Percentiles rank a stretch among this genome's conserved stretches.
Conservation (phyloP, 1,284 basidiomycete genomes). For the Coniophora puteana region DNA sequence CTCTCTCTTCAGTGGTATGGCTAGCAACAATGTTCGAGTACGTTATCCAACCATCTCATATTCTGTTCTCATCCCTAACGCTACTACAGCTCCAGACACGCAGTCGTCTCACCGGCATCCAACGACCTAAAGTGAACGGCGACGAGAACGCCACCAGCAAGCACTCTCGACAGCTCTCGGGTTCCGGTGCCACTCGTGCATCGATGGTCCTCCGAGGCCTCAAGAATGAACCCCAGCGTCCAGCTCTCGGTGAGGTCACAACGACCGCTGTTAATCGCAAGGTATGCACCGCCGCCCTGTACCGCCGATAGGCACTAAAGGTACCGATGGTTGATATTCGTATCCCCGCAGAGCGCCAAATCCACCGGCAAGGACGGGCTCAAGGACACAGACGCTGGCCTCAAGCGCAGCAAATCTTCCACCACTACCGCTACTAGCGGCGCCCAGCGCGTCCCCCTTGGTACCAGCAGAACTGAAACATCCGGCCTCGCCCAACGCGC, state of each 20-base stretch:
- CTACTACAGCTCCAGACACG: constrained; percentile 28
- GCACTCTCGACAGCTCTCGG: constrained; percentile 57
- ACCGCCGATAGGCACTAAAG: constrained; percentile 10
- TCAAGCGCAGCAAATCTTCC: constrained; percentile 60
- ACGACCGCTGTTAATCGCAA: constrained; percentile 70
- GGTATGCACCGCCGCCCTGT: constrained; percentile 51
- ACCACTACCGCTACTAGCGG: constrained; percentile 56
- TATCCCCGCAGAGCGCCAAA: constrained; percentile 22
- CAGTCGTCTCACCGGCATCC: constrained; percentile 37
- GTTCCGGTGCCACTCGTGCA: constrained; percentile 43
- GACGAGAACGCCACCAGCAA: constrained; percentile 73
- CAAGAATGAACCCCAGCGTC: constrained; percentile 46
- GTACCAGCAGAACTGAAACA: constrained; percentile 46
- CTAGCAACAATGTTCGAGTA: constrained; percentile 55
- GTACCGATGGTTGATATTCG: constrained; percentile 16
- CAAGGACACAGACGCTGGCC: constrained; percentile 55
- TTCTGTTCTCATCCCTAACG: constrained; percentile 6
- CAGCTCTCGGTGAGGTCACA: constrained; percentile 70
- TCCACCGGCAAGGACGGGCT: constrained; percentile 26
- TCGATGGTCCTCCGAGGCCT: constrained; percentile 45
- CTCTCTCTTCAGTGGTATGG: constrained; percentile 41
- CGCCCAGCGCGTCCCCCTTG: constrained; percentile 63
- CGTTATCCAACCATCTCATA: constrained; percentile 18
- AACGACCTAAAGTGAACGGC: constrained; percentile 54
- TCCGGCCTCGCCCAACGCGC: constrained; percentile 36